These are phyloP conservation scores for Fusarium torreyae DNA, from an alignment of 2,329 filamentous ascomycete genomes.

Conservation along the genomic window DNA sequence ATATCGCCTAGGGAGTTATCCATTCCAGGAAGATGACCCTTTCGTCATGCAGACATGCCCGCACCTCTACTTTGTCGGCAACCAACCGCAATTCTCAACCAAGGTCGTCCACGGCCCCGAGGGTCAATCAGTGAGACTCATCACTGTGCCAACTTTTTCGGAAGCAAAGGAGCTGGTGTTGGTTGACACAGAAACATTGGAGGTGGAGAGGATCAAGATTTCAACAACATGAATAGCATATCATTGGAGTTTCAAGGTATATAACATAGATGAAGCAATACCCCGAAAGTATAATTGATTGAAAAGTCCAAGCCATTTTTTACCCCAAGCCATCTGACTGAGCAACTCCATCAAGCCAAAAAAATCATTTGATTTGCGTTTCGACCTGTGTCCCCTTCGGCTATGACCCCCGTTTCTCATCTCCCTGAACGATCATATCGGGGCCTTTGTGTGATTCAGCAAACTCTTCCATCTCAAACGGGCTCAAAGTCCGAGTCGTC, in stretches of 20 bases:
- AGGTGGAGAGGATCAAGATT: slow-evolving; percentile 79
- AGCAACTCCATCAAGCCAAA: slow-evolving; percentile 8
- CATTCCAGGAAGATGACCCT: slow-evolving; percentile 93
- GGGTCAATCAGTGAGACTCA: slow-evolving; percentile 80
- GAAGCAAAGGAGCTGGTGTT: slow-evolving; percentile 85
- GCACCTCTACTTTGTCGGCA: slow-evolving; percentile 92
- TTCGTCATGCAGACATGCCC: slow-evolving; percentile 90
- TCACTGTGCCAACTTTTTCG: slow-evolving; percentile 88
- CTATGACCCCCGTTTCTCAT: neutral
- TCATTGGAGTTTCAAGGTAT: slow-evolving; percentile 6
- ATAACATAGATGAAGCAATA: slow-evolving; percentile 37
- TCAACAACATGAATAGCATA: slow-evolving; percentile 39
- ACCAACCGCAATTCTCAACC: slow-evolving; percentile 84
- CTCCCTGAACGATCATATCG: neutral
- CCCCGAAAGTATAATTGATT: slow-evolving; percentile 31
- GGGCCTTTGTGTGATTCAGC: neutral
- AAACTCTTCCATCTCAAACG: neutral
- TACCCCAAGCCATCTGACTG: slow-evolving; percentile 8
- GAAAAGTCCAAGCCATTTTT: slow-evolving; percentile 7
- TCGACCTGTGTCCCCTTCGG: neutral
- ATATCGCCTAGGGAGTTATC: slow-evolving; percentile 83
- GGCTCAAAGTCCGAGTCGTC: slow-evolving; percentile 29
- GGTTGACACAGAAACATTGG: slow-evolving; percentile 87
- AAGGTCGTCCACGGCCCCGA: slow-evolving; percentile 76
- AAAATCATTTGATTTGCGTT: neutral